Conservation (phyloP, 306 rosid species). For the Prunus mira region DNA sequence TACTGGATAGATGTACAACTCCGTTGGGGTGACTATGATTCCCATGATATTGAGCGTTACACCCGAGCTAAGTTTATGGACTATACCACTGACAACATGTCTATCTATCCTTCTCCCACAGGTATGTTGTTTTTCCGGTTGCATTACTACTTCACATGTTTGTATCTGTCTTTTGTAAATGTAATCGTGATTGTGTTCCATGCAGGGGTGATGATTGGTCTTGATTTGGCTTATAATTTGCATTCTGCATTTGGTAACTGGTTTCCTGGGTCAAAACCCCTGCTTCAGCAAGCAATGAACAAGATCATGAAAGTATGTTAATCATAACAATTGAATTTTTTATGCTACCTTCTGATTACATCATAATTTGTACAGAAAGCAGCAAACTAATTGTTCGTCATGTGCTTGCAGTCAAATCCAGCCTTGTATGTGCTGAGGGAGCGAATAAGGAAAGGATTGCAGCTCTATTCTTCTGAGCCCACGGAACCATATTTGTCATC, state of each 20-base stretch:
- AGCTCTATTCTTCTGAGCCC: conserved; percentile 97
- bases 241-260: conserved; percentile 99
- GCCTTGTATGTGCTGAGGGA: conserved; percentile 97
- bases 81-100: conserved; percentile 97
- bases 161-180: not conserved
- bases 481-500: conserved; percentile 98
- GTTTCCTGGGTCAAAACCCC: conserved; percentile 98
- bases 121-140: conserved; percentile 36
- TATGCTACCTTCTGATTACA: conserved; percentile 4
- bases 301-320: conserved; percentile 89
- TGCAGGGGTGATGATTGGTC: conserved; percentile 97
- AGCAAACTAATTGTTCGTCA: conserved; percentile 22
- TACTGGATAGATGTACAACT: conserved; percentile 99
- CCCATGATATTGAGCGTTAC: conserved; percentile 98
- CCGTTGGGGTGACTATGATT: conserved; percentile 99
- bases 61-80: conserved; percentile 99
- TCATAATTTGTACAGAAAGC: not conserved
- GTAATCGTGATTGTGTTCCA: conserved; percentile 12
- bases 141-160: not conserved
- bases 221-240: conserved; percentile 94
- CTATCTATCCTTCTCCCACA: conserved; percentile 97
- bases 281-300: conserved; percentile 98
- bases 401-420: conserved; percentile 88
- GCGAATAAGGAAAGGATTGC: conserved; percentile 96
- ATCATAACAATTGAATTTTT: not conserved